These are phyloP conservation scores for Boletus barrowsii DNA, from an alignment of 768 basidiomycete genomes.

Conservation along the genomic window DNA sequence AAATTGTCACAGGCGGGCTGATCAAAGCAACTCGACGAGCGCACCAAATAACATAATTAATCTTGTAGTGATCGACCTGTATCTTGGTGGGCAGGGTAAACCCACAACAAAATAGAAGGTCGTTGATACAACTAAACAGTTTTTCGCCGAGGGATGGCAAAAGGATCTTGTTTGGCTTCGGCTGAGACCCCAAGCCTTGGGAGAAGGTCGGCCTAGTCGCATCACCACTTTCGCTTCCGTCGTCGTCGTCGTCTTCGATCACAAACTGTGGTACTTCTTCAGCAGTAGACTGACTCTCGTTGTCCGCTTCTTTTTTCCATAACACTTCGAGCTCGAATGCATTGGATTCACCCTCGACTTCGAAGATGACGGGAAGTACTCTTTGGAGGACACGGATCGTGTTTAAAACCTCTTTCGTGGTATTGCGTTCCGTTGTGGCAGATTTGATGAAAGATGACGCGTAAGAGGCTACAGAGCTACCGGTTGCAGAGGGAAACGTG, in stretches of 20 bases:
- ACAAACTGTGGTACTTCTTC: conserved; percentile 67
- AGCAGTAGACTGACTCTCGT: conserved; percentile 25
- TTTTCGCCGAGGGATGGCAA: conserved; percentile 79
- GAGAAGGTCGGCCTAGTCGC: conserved; percentile 22
- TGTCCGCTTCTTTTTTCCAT: conserved; percentile 67
- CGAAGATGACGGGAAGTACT: conserved; percentile 87
- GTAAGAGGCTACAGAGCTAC: conserved; percentile 59
- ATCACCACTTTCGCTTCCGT: conserved; percentile 38
- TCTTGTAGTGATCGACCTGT: conserved; percentile 76
- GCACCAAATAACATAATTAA: conserved; percentile 87
- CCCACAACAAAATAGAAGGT: conserved; percentile 90
- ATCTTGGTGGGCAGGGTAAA: conserved; percentile 83
- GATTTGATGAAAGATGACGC: conserved; percentile 70
- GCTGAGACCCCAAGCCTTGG: conserved; percentile 15
- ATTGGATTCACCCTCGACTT: conserved; percentile 67
- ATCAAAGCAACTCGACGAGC: conserved; percentile 24
- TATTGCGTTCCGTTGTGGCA: conserved; percentile 52
- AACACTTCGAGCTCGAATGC: conserved; percentile 76
- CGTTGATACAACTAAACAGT: conserved; percentile 75
- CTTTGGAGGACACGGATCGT: conserved; percentile 89
- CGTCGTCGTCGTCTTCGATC: conserved; percentile 81
- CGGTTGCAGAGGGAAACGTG: conserved; percentile 65
- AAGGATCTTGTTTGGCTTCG: conserved; percentile 43
- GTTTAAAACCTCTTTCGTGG: conserved; percentile 87
- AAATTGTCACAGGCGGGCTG: conserved; percentile 4